Conservation (phyloP, 2,329 filamentous ascomycete genomes). For the Cercospora nicotianae region DNA sequence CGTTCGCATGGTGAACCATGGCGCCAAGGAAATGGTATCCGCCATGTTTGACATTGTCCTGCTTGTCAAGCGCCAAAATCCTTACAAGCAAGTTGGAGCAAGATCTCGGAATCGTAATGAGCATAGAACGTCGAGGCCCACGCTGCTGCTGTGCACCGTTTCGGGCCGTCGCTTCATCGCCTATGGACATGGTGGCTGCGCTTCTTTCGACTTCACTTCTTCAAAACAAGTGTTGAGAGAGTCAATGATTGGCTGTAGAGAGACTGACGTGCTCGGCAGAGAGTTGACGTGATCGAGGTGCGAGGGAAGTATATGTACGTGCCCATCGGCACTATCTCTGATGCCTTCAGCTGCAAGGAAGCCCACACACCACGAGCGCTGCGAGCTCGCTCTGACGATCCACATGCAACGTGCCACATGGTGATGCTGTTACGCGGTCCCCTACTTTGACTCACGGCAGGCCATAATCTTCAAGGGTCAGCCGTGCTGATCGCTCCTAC, state of each 20-base stretch:
- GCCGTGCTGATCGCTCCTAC: background rate
- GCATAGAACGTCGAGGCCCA: slow-evolving; percentile 11
- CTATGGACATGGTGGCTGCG: slow-evolving; percentile 6
- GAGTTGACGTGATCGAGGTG: slow-evolving; percentile 16
- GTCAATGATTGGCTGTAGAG: slow-evolving; percentile 11
- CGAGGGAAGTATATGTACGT: background rate
- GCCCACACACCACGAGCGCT: background rate
- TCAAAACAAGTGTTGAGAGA: background rate
- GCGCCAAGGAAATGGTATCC: slow-evolving; percentile 11
- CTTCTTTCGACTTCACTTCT: slow-evolving; percentile 12
- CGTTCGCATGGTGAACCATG: background rate
- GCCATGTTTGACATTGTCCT: slow-evolving; percentile 7
- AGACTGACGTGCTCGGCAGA: slow-evolving; percentile 11
- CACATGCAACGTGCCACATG: background rate
- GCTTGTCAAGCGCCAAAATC: slow-evolving; percentile 2
- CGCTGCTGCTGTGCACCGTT: background rate
- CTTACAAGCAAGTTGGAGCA: slow-evolving; percentile 14
- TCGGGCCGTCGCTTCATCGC: slow-evolving; percentile 10
- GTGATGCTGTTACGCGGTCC: background rate
- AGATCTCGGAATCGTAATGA: slow-evolving; percentile 12
- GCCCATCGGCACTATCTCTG: background rate
- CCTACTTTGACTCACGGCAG: background rate
- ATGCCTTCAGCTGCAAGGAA: background rate
- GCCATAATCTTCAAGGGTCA: background rate
- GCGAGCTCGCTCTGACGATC: background rate